Evolutionary conservation across 768 basidiomycete genomes (phyloP).

Genomic region (Candolleomyces aberdarensis): DNA sequence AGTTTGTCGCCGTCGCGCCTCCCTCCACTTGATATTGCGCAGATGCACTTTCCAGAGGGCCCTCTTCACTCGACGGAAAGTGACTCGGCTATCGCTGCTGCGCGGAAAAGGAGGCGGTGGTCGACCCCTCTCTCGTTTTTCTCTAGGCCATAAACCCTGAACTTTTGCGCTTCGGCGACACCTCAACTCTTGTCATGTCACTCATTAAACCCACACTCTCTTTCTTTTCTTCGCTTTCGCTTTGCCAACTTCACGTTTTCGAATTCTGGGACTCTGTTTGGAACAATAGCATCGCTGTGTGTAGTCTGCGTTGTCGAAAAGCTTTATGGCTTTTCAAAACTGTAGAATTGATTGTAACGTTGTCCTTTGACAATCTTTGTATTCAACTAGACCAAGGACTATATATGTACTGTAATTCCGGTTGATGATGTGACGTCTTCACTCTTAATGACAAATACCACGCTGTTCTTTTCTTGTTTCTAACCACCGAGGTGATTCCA

Average conservation of each 20-base stretch:
- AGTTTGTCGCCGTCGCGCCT: neutral
- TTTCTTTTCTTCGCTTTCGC: too few species aligned
- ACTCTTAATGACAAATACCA: neutral
- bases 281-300: too few species aligned
- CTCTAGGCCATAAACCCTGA: neutral
- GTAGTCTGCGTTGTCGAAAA: too few species aligned
- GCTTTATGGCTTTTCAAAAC: too few species aligned
- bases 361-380: too few species aligned
- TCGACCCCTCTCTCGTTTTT: neutral
- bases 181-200: too few species aligned
- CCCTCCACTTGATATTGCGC: neutral
- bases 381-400: too few species aligned
- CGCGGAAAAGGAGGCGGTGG: constrained; percentile 1
- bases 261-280: too few species aligned
- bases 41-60: neutral
- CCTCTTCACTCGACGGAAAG: neutral
- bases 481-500: neutral
- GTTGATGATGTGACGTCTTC: neutral
- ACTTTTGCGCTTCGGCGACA: too few species aligned
- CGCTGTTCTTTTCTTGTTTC: neutral
- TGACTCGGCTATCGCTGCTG: neutral
- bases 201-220: too few species aligned
- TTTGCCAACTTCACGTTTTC: too few species aligned
- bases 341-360: too few species aligned
- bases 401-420: neutral